Base-by-base conservation (phyloP, 2,329 filamentous ascomycete species). In the Endoconidiophora polonica region DNA sequence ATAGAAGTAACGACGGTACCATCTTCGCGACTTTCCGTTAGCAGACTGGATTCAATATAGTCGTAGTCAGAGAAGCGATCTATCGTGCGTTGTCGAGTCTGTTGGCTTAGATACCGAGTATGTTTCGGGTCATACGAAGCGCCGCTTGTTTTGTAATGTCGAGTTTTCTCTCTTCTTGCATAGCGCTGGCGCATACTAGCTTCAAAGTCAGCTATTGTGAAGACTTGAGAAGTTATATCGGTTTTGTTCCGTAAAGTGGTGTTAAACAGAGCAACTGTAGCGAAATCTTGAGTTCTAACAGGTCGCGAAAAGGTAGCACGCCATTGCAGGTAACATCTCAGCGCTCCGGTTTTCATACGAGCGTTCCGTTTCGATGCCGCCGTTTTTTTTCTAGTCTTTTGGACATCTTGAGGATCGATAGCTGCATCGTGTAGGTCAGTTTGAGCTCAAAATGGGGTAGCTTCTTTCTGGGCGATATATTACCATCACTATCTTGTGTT, bases 231-330 rank as follows among this genome's bases (percentile, higher is more conserved):
- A 29, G 12, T 24, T 22, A 24, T n/a, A 1, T 43, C 39, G 3
- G 41, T 18, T 29, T 23, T 18, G 23, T 46, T 33, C 6, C 23
- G 12, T 12, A 46, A 26, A 4, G 14, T 18, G 29, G n/a, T 39
- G n/a, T 39, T 39, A n/a, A 49, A 42, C 26, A 49, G n/a, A 14
- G 22, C 20, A 16, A 24, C 23, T 7, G 10, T 14, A 36, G 46
- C 37, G 6, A 53, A 14, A 10, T 16, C 24, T 16, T 14, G 10
- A 12, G 38, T 23, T 2, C 38, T 50, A n/a, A 53, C 26, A 10
- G 47, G 51, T 12, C 20, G 3, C n/a, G 40, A 14, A 40, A 53
- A 53, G 16, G 51, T 53, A 5, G 47, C 51, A 12, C 44, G 29
- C 51, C 51, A 53, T 40, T 43, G 33, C 1, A 53, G 38, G 5